A percentile compares a stretch with the other conserved stretches of the same genome.
Conservation (phyloP, 1,139 yeast genomes). For the Diutina mesorugosa region DNA sequence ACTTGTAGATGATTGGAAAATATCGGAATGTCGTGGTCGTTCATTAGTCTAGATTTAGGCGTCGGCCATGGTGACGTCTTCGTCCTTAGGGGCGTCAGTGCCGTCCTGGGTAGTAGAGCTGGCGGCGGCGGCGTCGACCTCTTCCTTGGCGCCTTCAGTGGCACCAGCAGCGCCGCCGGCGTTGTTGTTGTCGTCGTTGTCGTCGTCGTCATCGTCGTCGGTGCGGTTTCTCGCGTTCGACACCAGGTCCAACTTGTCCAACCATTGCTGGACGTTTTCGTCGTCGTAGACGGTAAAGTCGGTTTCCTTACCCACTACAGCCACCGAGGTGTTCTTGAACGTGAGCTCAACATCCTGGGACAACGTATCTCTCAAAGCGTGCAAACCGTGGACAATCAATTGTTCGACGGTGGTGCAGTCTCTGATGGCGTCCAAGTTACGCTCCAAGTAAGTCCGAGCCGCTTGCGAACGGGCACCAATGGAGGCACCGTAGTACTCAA, state of each 20-base stretch:
- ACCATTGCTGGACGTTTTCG: conserved; percentile 73
- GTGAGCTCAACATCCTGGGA: conserved; percentile 90
- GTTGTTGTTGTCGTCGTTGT: conserved; percentile 12
- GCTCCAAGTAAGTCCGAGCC: conserved; percentile 88
- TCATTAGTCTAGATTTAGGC: background rate
- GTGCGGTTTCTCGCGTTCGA: conserved; percentile 37
- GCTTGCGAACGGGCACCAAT: conserved; percentile 99
- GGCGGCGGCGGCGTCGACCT: background rate
- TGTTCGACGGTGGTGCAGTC: conserved; percentile 51
- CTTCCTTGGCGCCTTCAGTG: conserved; percentile 6
- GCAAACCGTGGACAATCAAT: conserved; percentile 75
- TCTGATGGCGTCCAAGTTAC: conserved; percentile 60
- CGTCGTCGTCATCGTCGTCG: conserved; percentile 26
- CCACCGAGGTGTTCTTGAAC: conserved; percentile 74
- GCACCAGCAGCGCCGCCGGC: conserved; percentile 11
- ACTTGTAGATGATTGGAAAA: too few relatives aligned
- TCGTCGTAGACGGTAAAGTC: conserved; percentile 74
- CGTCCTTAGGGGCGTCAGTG: background rate
- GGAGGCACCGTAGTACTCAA: conserved; percentile 88
- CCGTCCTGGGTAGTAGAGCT: background rate
- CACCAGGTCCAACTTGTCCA: conserved; percentile 52
- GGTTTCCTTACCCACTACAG: conserved; percentile 74
- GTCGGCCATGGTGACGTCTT: background rate
- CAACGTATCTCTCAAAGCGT: conserved; percentile 86
- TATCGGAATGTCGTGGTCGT: background rate